Base-by-base conservation (phyloP, 73 alveolate genomes). In the Paramecium pentaurelia region DNA sequence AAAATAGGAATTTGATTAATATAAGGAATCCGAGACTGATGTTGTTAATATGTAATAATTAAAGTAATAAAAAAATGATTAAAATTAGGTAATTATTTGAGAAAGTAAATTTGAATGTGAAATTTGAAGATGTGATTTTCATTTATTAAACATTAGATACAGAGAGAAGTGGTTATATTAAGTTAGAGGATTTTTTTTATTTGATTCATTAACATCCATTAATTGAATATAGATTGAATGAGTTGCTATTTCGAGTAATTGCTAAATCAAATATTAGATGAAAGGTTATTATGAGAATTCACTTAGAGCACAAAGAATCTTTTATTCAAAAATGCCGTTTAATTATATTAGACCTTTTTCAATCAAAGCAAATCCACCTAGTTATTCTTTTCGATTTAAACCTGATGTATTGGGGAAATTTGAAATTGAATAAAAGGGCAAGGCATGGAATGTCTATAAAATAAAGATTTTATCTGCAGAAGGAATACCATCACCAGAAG, bases 291-390 rank as follows among this genome's bases (percentile, higher is more conserved):
- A 42, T 14, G 91, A 80, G 25, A 32, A 45, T 45, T 6, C 91
- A 25, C 12, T 80, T 1, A 60, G 64, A 80, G 51, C 71, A 8
- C 14, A 32, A 64, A 20, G 34, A 49, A n/a, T 40, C 6, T 18
- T 44, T 8, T 45, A 14, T 44, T 40, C 30, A 42, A 45, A 49
- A 8, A 38, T 20, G 58, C 91, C 91, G n/a, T 25, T 32, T 25
- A 80, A 80, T 80, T 80, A 42, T 20, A 80, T 80, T 2, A 80
- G 73, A 22, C 91, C 91, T 3, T 80, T 80, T 27, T 25, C 91
- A 3, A 64, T 20, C n/a, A 45, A 80, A 14, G 73, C 91, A 42
- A 80, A 80, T 47, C 58, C 58, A 49, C 47, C 73, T 3, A 32
- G 64, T 49, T 47, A 44, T 80, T 80, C 91, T 8, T 80, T 80